Conservation (phyloP, 139 green algal genomes). For the Auxenochlorella pyrenoidosa region DNA sequence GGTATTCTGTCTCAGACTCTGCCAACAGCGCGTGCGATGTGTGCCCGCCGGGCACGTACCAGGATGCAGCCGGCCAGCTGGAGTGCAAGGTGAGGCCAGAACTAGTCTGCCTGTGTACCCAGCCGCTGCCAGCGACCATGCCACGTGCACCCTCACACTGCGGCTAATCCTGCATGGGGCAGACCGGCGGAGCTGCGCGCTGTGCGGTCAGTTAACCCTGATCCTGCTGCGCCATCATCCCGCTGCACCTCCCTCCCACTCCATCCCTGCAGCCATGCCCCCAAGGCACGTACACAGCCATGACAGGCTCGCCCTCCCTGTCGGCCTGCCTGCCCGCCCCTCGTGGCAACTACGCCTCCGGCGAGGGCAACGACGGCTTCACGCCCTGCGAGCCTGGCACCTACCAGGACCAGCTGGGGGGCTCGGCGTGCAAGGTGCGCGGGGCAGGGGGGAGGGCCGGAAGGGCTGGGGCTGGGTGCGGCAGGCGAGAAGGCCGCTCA, state of each 20-base stretch:
- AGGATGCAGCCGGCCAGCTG: not conserved
- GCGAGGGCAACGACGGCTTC: conserved; percentile 8
- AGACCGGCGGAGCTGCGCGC: too few species aligned
- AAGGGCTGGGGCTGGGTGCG: not conserved
- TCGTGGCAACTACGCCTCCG: not conserved
- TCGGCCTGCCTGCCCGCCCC: not conserved
- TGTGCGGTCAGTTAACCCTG: too few species aligned
- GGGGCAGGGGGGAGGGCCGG: not conserved
- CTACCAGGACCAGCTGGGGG: not conserved
- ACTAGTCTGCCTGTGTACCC: too few species aligned
- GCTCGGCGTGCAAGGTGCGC: not conserved
- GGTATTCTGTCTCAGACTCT: too few species aligned
- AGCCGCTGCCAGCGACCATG: too few species aligned
- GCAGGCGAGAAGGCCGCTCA: not conserved
- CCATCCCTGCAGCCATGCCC: not conserved
- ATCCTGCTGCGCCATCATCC: too few species aligned
- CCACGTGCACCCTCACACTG: too few species aligned
- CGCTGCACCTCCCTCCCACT: too few species aligned
- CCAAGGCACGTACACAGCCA: not conserved
- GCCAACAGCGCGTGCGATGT: not conserved
- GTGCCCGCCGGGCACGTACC: not conserved
- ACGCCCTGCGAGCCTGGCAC: not conserved
- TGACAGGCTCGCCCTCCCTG: not conserved
- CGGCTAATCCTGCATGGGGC: too few species aligned
- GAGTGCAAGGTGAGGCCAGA: not conserved